These are phyloP conservation scores for Westerdykella ornata DNA, from an alignment of 2,329 filamentous ascomycete species.

Conservation along the genomic window DNA sequence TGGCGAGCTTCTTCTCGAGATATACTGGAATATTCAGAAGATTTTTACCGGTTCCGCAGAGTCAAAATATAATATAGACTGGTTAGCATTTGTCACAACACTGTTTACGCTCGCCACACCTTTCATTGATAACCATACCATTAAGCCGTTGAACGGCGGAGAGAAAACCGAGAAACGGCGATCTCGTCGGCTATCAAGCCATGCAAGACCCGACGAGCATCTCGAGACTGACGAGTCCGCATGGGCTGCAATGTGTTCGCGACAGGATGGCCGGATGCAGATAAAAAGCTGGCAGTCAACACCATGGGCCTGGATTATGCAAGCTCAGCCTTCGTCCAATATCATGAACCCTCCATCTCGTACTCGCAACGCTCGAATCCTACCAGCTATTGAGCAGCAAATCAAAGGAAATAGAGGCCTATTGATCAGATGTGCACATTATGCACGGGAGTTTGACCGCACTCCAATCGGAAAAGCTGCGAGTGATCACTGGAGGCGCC, in stretches of 20 bases:
- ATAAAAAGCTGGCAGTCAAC: slow-evolving; percentile 27
- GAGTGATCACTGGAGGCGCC: slow-evolving; percentile 50
- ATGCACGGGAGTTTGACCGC: slow-evolving; percentile 31
- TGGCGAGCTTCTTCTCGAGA: slow-evolving; percentile 33
- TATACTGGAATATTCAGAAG: slow-evolving; percentile 36
- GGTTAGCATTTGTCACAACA: slow-evolving; percentile 37
- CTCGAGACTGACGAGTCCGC: slow-evolving; percentile 23
- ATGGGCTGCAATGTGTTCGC: slow-evolving; percentile 32
- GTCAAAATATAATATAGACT: slow-evolving; percentile 21
- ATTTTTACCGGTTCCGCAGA: slow-evolving; percentile 10
- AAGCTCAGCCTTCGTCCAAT: slow-evolving; percentile 18
- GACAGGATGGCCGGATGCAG: slow-evolving; percentile 19
- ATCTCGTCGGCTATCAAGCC: slow-evolving; percentile 19
- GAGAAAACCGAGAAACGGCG: slow-evolving; percentile 17
- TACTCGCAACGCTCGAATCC: slow-evolving; percentile 6
- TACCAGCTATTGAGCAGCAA: slow-evolving; percentile 19
- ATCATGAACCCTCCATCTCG: slow-evolving; percentile 21
- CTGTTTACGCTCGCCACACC: slow-evolving; percentile 36
- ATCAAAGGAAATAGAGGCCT: slow-evolving; percentile 23
- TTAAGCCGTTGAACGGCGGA: slow-evolving; percentile 14
- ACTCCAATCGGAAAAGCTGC: slow-evolving; percentile 31
- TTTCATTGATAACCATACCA: slow-evolving; percentile 27
- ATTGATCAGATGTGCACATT: slow-evolving; percentile 23
- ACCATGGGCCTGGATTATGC: slow-evolving; percentile 32
- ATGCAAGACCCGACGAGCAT: slow-evolving; percentile 18